Evolutionary conservation across 1,284 basidiomycete species (phyloP).

Genomic region (Apiotrichum akiyoshidainum): DNA sequence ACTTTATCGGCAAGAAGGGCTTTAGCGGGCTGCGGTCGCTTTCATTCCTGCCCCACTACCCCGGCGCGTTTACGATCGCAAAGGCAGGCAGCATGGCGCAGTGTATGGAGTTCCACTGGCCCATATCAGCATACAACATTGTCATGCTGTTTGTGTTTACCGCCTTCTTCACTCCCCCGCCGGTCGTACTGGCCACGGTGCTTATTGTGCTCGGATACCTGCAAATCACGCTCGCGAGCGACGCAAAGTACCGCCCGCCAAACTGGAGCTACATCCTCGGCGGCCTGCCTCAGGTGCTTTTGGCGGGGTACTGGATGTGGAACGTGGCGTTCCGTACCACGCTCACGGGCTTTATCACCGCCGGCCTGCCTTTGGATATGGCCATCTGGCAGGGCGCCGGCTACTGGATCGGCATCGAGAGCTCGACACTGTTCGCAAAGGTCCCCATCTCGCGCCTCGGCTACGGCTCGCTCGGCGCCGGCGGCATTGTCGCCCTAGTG

Average conservation of each 20-base stretch:
- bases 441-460: slow-evolving; percentile 42
- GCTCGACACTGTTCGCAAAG: slow-evolving; percentile 37
- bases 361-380: slow-evolving; percentile 32
- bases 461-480: slow-evolving; percentile 32
- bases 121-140: slow-evolving; percentile 39
- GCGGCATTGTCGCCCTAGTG: slow-evolving; percentile 31
- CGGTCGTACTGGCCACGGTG: slow-evolving; percentile 26
- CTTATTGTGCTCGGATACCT: slow-evolving; percentile 37
- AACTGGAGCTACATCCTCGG: slow-evolving; percentile 35
- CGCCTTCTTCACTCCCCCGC: slow-evolving; percentile 31
- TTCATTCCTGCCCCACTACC: slow-evolving; percentile 31
- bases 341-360: slow-evolving; percentile 29
- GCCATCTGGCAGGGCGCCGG: slow-evolving; percentile 45
- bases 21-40: slow-evolving; percentile 25
- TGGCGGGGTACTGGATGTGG: slow-evolving; percentile 42
- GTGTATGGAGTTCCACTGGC: slow-evolving; percentile 41
- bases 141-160: slow-evolving; percentile 35
- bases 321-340: slow-evolving; percentile 33
- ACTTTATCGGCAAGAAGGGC: slow-evolving; percentile 22
- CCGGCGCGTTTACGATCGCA: slow-evolving; percentile 34
- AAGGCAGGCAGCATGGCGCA: slow-evolving; percentile 2
- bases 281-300: slow-evolving; percentile 28
- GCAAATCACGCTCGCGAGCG: slow-evolving; percentile 37
- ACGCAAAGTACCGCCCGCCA: slow-evolving; percentile 32
- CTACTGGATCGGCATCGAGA: slow-evolving; percentile 46